phyloP scores from a whole-genome alignment of 768 basidiomycete species.

The Mycena latifolia region DNA sequence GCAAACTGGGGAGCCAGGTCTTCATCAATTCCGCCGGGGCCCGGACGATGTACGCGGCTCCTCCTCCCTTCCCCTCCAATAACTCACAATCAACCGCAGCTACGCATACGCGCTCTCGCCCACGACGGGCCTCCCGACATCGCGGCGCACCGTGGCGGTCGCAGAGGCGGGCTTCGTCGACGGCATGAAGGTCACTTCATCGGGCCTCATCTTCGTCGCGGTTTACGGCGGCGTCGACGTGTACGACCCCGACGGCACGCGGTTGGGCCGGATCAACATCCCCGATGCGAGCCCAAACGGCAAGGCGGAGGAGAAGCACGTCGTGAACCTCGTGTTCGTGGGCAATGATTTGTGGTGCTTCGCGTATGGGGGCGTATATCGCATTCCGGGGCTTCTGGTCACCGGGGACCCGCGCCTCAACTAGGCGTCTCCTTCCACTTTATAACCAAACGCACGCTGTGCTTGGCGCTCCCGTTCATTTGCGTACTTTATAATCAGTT shows the following conservation, averaged over 20 bases:
- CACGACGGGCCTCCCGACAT: conserved; percentile 10
- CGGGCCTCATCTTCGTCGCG: conserved; percentile 19
- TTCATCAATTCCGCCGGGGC: conserved; percentile 17
- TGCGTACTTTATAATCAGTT: too few species aligned
- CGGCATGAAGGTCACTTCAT: conserved; percentile 18
- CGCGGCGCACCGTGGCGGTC: conserved; percentile 21
- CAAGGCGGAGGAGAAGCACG: conserved; percentile 16
- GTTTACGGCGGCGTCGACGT: conserved; percentile 24
- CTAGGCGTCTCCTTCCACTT: not conserved
- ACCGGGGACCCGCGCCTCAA: conserved; percentile 10
- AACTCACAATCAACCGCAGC: not conserved
- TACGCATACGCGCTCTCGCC: conserved; percentile 24
- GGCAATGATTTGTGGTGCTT: conserved; percentile 21
- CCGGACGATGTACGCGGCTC: conserved; percentile 11
- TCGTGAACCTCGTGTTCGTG: conserved; percentile 24
- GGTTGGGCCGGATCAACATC: conserved; percentile 21
- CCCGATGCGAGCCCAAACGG: conserved; percentile 22
- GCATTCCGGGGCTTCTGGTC: conserved; percentile 14
- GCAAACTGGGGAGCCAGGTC: conserved; percentile 3
- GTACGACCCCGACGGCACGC: conserved; percentile 21
- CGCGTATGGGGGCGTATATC: conserved; percentile 19
- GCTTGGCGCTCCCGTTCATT: too few species aligned
- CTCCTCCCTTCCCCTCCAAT: not conserved
- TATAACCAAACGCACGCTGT: too few species aligned
- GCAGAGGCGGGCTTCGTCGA: conserved; percentile 13